Percentiles rank a stretch among this genome's conserved stretches.
These are phyloP conservation scores for Arthroderma sp. DNA, from an alignment of 2,329 filamentous ascomycete species.

Conservation along the genomic window DNA sequence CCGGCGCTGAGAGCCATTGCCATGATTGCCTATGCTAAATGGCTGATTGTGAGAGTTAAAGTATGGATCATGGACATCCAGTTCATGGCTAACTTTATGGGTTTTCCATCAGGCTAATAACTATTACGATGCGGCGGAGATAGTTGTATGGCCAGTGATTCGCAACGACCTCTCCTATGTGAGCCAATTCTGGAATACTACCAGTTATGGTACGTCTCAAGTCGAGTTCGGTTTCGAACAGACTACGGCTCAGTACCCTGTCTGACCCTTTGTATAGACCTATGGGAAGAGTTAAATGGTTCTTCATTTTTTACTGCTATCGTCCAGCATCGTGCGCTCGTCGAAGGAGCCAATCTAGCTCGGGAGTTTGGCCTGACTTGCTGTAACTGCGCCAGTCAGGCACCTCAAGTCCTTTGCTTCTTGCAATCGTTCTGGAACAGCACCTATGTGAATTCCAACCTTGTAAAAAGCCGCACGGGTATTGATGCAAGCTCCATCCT, in stretches of 20 bases:
- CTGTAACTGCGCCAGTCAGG: conserved; percentile 47
- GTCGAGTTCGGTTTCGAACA: conserved; percentile 4
- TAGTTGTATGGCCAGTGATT: conserved; percentile 58
- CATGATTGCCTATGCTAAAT: conserved; percentile 40
- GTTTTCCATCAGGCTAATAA: conserved; percentile 36
- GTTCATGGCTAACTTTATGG: background rate
- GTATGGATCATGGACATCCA: background rate
- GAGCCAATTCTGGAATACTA: conserved; percentile 55
- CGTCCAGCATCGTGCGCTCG: conserved; percentile 50
- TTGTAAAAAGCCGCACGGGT: conserved; percentile 49
- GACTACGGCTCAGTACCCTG: background rate
- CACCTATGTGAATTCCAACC: conserved; percentile 56
- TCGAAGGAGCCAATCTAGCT: conserved; percentile 51
- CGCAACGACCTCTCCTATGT: conserved; percentile 63
- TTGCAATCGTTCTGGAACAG: conserved; percentile 61
- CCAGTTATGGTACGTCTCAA: conserved; percentile 37
- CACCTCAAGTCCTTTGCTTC: conserved; percentile 60
- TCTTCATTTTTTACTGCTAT: conserved; percentile 66
- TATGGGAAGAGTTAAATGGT: conserved; percentile 68
- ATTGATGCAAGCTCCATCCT: conserved; percentile 62
- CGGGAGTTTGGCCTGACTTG: conserved; percentile 49
- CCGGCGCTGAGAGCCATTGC: conserved; percentile 22
- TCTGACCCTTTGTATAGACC: conserved; percentile 26
- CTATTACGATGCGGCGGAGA: conserved; percentile 35
- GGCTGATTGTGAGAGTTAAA: conserved; percentile 40